phyloP scores from a whole-genome alignment of 208 protist genomes.

The Wallacemonas collosoma region DNA sequence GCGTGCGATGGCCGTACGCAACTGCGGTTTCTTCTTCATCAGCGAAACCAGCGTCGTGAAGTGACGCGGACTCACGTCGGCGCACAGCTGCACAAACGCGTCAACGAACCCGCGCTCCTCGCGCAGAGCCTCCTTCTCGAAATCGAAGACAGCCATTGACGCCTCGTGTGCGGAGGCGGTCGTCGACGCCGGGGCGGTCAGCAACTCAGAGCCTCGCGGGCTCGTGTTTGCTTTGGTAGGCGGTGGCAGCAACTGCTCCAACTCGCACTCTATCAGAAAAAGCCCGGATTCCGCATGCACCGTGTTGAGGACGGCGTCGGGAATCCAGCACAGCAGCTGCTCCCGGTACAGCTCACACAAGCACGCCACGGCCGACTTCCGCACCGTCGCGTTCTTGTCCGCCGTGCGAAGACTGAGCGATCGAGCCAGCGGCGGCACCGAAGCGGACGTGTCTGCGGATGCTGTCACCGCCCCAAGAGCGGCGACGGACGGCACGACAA shows the following conservation, averaged over 20 bases:
- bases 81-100: constrained; percentile 55
- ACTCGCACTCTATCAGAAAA: constrained; percentile 27
- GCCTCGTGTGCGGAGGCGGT: background rate
- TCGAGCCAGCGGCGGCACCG: constrained; percentile 21
- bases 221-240: constrained; percentile 19
- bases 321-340: constrained; percentile 58
- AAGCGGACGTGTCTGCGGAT: background rate
- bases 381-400: constrained; percentile 69
- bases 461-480: background rate
- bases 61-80: constrained; percentile 30
- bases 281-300: constrained; percentile 49
- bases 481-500: constrained; percentile 27
- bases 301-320: constrained; percentile 47
- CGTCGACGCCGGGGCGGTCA: background rate
- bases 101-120: constrained; percentile 42
- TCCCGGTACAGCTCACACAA: constrained; percentile 53
- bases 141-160: constrained; percentile 50
- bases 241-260: constrained; percentile 56
- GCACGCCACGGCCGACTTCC: constrained; percentile 51
- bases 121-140: constrained; percentile 51
- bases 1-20: constrained; percentile 38
- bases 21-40: constrained; percentile 45
- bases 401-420: constrained; percentile 58
- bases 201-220: background rate
- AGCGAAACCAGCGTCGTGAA: constrained; percentile 54